Evolutionary conservation across 345 rosid species (phyloP).

Genomic region (Populus pruinosa): DNA sequence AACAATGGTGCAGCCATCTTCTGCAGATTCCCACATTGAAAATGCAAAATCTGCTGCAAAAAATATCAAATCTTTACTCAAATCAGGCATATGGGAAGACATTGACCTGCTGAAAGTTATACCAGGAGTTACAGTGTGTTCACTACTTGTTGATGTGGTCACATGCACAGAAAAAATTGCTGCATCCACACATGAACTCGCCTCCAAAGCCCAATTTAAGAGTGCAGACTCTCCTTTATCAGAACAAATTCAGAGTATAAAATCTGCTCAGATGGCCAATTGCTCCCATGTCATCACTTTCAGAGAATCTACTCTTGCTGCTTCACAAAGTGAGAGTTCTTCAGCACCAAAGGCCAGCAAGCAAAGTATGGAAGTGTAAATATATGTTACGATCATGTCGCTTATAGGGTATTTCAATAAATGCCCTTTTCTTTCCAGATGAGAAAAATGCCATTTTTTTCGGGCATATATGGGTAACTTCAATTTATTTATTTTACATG

Average conservation of each 20-base stretch:
- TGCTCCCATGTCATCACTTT: slow-evolving; percentile 12
- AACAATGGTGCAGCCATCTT: slow-evolving; percentile 41
- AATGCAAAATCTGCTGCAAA: slow-evolving; percentile 32
- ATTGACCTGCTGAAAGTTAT: slow-evolving; percentile 31
- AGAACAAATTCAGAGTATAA: neutral
- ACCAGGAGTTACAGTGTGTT: slow-evolving; percentile 40
- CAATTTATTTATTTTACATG: neutral
- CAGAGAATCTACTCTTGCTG: neutral
- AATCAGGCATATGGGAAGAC: slow-evolving; percentile 40
- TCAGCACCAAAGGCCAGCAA: neutral
- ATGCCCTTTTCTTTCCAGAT: neutral
- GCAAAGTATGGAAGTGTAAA: neutral
- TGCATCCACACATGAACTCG: slow-evolving; percentile 46
- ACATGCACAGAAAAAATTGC: slow-evolving; percentile 42
- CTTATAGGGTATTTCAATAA: neutral
- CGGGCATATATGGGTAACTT: neutral
- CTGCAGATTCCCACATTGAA: slow-evolving; percentile 33
- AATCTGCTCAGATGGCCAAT: neutral
- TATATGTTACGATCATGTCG: neutral
- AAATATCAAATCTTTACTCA: slow-evolving; percentile 38
- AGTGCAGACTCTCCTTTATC: slow-evolving; percentile 13
- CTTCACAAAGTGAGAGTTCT: slow-evolving; percentile 1
- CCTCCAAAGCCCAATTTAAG: slow-evolving; percentile 42
- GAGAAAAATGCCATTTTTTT: neutral
- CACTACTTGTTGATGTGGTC: slow-evolving; percentile 47